These are phyloP conservation scores for Kodamaea laetipori DNA, from an alignment of 805 yeast genomes.

Conservation along the genomic window DNA sequence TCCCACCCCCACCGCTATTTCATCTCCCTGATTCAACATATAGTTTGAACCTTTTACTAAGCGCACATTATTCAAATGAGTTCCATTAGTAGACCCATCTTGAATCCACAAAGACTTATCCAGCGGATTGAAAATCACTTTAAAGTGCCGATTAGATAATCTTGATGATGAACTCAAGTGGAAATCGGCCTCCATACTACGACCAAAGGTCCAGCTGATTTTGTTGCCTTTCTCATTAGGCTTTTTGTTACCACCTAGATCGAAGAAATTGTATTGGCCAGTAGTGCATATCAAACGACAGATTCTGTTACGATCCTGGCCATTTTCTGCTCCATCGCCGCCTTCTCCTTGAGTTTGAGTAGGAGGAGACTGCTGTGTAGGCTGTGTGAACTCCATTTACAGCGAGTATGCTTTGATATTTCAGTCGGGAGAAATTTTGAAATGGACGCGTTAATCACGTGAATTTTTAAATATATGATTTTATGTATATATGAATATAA, in stretches of 20 bases:
- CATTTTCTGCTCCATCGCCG: slow-evolving; percentile 22
- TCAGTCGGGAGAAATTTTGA: not conserved
- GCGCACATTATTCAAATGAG: slow-evolving; percentile 74
- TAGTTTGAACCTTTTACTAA: slow-evolving; percentile 77
- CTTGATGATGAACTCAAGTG: slow-evolving; percentile 58
- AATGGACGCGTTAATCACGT: slow-evolving; percentile 5
- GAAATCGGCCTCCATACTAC: slow-evolving; percentile 68
- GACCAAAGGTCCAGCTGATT: slow-evolving; percentile 71
- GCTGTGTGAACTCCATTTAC: slow-evolving; percentile 26
- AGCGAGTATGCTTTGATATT: slow-evolving; percentile 3
- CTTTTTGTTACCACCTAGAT: slow-evolving; percentile 38
- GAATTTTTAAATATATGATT: too few relatives aligned
- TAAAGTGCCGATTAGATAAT: slow-evolving; percentile 73
- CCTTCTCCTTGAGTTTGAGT: slow-evolving; percentile 29
- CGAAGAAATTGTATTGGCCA: slow-evolving; percentile 53
- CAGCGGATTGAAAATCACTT: slow-evolving; percentile 64
- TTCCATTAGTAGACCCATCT: slow-evolving; percentile 90
- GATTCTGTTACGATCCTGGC: slow-evolving; percentile 34
- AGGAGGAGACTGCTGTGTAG: slow-evolving; percentile 40
- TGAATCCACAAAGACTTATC: slow-evolving; percentile 60
- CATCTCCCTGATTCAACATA: slow-evolving; percentile 89
- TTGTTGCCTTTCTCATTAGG: slow-evolving; percentile 23
- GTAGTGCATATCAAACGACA: slow-evolving; percentile 63
- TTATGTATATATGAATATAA: too few relatives aligned
- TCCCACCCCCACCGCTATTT: slow-evolving; percentile 86